Percentiles rank a stretch among this genome's conserved stretches.
phyloP scores from a whole-genome alignment of 2,329 filamentous ascomycete genomes.

The Pseudogymnoascus sp. region DNA sequence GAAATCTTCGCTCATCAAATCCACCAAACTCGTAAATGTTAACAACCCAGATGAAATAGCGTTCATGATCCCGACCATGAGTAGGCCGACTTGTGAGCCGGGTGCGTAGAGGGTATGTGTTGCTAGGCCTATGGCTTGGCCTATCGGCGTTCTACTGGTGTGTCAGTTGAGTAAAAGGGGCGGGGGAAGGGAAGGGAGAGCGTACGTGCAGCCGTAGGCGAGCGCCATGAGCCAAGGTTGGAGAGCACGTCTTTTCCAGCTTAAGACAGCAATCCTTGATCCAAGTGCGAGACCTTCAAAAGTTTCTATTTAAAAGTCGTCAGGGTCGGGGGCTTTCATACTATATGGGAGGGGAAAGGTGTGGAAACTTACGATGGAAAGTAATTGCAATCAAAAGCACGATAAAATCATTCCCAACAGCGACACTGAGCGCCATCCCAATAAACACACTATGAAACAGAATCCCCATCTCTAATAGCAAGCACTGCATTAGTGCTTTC shows the following conservation, averaged over 20 bases:
- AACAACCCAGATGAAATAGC: slow-evolving; percentile 71
- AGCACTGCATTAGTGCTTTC: slow-evolving; percentile 63
- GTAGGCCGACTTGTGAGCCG: slow-evolving; percentile 60
- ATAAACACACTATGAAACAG: slow-evolving; percentile 73
- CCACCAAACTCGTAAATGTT: slow-evolving; percentile 71
- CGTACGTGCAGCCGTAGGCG: slow-evolving; percentile 4
- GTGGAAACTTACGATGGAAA: slow-evolving; percentile 45
- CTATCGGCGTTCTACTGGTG: slow-evolving; percentile 60
- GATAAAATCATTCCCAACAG: slow-evolving; percentile 51
- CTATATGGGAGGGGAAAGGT: slow-evolving; percentile 47
- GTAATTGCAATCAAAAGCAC: slow-evolving; percentile 60
- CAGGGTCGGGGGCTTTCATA: slow-evolving; percentile 18
- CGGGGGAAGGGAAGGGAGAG: neutral
- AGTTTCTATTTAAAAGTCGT: slow-evolving; percentile 21
- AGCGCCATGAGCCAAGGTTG: slow-evolving; percentile 13
- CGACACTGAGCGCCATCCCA: slow-evolving; percentile 64
- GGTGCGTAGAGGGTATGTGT: slow-evolving; percentile 72
- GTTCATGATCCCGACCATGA: slow-evolving; percentile 81
- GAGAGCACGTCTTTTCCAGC: neutral
- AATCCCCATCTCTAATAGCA: slow-evolving; percentile 68
- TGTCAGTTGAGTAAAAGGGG: neutral
- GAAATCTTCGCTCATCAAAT: slow-evolving; percentile 75
- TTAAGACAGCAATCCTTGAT: slow-evolving; percentile 54
- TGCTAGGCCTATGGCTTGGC: slow-evolving; percentile 69
- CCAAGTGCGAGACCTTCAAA: slow-evolving; percentile 58